phyloP scores from a whole-genome alignment of 192 early-diverging fungal species.

The Bifiguratus adelaidae region DNA sequence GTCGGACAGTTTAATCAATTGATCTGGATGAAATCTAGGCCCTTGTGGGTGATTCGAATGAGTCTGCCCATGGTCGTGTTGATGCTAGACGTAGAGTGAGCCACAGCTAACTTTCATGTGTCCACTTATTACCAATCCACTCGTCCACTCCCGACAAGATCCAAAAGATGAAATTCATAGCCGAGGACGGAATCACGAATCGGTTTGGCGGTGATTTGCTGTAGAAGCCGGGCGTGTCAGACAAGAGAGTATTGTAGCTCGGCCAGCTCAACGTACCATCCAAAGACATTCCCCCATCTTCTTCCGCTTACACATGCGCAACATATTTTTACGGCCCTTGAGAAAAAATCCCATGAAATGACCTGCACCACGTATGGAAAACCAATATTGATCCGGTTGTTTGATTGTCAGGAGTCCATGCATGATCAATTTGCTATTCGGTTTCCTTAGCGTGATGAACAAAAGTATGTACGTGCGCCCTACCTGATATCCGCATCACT shows the following conservation, averaged over 20 bases:
- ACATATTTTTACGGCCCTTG: neutral
- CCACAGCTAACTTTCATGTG: neutral
- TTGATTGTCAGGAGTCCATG: neutral
- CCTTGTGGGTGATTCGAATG: neutral
- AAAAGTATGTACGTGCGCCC: no score
- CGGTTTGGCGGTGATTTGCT: neutral
- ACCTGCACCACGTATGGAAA: neutral
- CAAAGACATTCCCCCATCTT: neutral
- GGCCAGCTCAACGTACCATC: neutral
- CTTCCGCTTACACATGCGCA: neutral
- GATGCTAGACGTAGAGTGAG: neutral
- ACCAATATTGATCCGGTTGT: neutral
- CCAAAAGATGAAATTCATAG: neutral
- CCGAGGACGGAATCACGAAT: neutral
- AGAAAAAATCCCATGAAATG: neutral
- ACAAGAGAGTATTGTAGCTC: neutral
- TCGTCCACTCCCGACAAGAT: neutral
- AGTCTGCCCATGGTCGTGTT: neutral
- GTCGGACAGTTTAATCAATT: no score
- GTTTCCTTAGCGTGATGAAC: no score
- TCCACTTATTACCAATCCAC: neutral
- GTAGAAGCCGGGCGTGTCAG: neutral
- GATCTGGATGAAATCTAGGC: no score
- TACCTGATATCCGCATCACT: no score
- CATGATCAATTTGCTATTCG: neutral